These are phyloP conservation scores for Ogataea wickerhamii DNA, from an alignment of 805 yeast species.

Conservation along the genomic window DNA sequence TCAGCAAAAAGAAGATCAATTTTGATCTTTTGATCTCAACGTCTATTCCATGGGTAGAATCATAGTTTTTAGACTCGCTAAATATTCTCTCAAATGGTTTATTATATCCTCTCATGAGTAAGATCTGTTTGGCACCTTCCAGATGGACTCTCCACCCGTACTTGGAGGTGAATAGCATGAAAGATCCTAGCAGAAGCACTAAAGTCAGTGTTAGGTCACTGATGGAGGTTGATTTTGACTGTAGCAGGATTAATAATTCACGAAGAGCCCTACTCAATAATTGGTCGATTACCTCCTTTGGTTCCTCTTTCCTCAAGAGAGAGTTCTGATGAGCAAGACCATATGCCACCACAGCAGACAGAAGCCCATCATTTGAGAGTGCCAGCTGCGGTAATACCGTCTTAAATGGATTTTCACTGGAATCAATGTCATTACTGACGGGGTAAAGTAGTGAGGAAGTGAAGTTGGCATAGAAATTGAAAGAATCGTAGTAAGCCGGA, in stretches of 20 bases:
- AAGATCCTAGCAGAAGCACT: constrained; percentile 55
- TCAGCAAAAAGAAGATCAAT: constrained; percentile 50
- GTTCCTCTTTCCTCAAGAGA: constrained; percentile 27
- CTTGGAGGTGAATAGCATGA: constrained; percentile 46
- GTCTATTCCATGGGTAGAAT: constrained; percentile 14
- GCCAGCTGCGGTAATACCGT: constrained; percentile 67
- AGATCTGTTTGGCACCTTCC: constrained; percentile 63
- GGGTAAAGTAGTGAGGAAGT: constrained; percentile 60
- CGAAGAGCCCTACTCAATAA: constrained; percentile 54
- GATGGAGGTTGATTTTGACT: constrained; percentile 48
- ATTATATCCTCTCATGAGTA: constrained; percentile 47
- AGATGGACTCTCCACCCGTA: constrained; percentile 62
- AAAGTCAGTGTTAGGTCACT: constrained; percentile 67
- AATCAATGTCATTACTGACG: constrained; percentile 53
- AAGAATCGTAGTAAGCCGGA: constrained; percentile 56
- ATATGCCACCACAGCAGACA: constrained; percentile 54
- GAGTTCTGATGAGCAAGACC: constrained; percentile 39
- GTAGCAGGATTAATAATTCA: constrained; percentile 50
- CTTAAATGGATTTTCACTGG: constrained; percentile 69
- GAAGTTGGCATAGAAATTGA: constrained; percentile 58
- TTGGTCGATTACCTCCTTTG: constrained; percentile 45
- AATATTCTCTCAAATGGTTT: constrained; percentile 30
- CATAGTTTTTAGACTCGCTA: constrained; percentile 17
- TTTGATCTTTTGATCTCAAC: constrained; percentile 33
- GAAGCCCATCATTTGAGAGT: constrained; percentile 50